Evolutionary conservation across 495 filamentous ascomycete genomes (phyloP).

Genomic region (Lasiosphaeria ovina): DNA sequence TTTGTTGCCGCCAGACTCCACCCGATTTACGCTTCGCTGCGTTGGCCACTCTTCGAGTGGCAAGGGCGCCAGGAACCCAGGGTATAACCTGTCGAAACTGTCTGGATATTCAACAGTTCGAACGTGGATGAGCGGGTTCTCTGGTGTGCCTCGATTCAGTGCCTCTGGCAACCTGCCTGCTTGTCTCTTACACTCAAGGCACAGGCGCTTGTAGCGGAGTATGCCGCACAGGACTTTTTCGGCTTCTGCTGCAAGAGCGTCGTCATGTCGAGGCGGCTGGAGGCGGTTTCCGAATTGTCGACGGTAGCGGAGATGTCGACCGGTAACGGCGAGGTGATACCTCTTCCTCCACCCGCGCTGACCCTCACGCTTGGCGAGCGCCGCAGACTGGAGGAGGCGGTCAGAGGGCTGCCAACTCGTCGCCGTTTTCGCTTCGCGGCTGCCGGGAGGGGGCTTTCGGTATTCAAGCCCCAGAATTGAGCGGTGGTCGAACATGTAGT

Average conservation of each 20-base stretch:
- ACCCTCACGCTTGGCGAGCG: neutral
- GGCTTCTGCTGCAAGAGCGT: neutral
- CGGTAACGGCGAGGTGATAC: neutral
- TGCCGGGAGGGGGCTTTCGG: conserved; percentile 25
- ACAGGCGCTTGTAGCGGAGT: conserved; percentile 18
- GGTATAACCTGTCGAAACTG: neutral
- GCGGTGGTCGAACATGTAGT: conserved; percentile 27
- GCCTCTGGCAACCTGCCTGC: conserved; percentile 6
- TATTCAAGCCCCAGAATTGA: conserved; percentile 16
- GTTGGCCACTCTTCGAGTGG: neutral
- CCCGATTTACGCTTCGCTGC: neutral
- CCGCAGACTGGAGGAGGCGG: conserved; percentile 1
- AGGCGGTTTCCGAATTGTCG: no score
- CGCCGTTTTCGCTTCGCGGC: conserved; percentile 12
- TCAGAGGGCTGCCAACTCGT: conserved; percentile 1
- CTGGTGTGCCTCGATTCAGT: neutral
- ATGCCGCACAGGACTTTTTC: conserved; percentile 11
- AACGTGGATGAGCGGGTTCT: conserved; percentile 1
- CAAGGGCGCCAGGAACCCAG: neutral
- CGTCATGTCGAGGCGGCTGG: no score
- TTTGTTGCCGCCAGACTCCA: neutral
- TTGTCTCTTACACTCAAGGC: conserved; percentile 8
- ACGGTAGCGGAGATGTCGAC: neutral
- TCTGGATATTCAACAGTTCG: neutral
- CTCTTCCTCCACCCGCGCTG: neutral